Evolutionary conservation across 768 basidiomycete genomes (phyloP).

Genomic region (Coprinellus micaceus): DNA sequence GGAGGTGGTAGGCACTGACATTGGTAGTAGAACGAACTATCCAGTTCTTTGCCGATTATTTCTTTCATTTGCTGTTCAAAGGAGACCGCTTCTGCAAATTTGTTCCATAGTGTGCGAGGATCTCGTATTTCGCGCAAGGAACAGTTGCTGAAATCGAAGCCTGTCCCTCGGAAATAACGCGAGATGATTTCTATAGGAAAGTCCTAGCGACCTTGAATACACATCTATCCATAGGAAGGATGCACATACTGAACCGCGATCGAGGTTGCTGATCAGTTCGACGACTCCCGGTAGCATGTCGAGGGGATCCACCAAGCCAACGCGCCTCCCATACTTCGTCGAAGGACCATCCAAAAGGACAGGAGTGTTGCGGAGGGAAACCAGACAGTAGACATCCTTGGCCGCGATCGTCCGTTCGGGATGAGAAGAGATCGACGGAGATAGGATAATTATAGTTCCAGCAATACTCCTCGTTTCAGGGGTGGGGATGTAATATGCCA

Average conservation of each 20-base stretch:
- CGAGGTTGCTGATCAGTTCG: slow-evolving; percentile 19
- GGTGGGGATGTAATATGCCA: slow-evolving; percentile 38
- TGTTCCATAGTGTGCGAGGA: slow-evolving; percentile 39
- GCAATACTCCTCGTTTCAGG: slow-evolving; percentile 17
- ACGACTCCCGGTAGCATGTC: slow-evolving; percentile 50
- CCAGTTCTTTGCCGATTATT: slow-evolving; percentile 38
- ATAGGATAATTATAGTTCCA: slow-evolving; percentile 39
- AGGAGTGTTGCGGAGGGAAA: slow-evolving; percentile 45
- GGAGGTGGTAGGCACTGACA: too few species aligned
- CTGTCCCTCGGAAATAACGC: slow-evolving; percentile 28
- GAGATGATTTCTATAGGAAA: slow-evolving; percentile 26
- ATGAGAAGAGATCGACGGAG: slow-evolving; percentile 27
- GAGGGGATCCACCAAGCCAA: slow-evolving; percentile 53
- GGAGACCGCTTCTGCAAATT: slow-evolving; percentile 36
- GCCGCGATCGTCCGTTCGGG: slow-evolving; percentile 31
- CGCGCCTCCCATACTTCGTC: slow-evolving; percentile 34
- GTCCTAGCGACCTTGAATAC: slow-evolving; percentile 15
- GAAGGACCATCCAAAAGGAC: slow-evolving; percentile 29
- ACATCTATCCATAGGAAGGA: background rate
- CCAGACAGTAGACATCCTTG: slow-evolving; percentile 44
- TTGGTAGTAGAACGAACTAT: slow-evolving; percentile 43
- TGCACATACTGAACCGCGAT: background rate
- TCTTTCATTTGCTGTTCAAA: slow-evolving; percentile 29
- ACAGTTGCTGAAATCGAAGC: slow-evolving; percentile 31
- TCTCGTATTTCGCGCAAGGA: slow-evolving; percentile 25